phyloP scores from a whole-genome alignment of 2,329 filamentous ascomycete genomes.

The Dactylellina parvicollis region DNA sequence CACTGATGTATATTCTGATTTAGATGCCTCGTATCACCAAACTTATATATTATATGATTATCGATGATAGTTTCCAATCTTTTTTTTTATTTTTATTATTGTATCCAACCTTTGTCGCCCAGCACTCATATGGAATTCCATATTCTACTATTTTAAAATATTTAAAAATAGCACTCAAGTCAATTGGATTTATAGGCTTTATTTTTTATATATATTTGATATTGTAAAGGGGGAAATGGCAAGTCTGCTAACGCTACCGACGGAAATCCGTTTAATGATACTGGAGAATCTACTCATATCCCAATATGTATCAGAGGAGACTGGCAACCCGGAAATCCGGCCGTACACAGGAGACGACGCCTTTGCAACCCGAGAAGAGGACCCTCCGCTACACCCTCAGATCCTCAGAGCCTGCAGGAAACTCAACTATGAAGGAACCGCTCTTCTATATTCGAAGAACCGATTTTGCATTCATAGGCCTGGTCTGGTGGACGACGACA shows the following conservation, averaged over 20 bases:
- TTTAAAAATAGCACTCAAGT: no score
- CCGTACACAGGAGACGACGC: constrained; percentile 16
- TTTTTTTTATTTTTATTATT: no score
- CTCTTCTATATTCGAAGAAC: constrained; percentile 44
- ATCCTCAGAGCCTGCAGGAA: constrained; percentile 44
- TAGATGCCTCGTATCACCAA: background rate
- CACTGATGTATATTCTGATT: background rate
- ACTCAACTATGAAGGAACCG: constrained; percentile 35
- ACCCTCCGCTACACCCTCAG: constrained; percentile 22
- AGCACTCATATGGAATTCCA: background rate
- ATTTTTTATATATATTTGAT: background rate
- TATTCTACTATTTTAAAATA: no score
- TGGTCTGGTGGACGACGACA: background rate
- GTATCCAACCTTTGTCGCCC: background rate
- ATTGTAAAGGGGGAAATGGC: constrained; percentile 8
- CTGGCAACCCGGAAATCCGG: constrained; percentile 43
- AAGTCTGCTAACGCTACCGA: constrained; percentile 24
- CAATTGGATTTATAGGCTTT: background rate
- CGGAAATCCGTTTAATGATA: constrained; percentile 45
- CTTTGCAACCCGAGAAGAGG: constrained; percentile 23
- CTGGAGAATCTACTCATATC: constrained; percentile 45
- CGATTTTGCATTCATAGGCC: constrained; percentile 36
- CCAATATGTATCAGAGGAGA: constrained; percentile 23
- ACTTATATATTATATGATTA: no score
- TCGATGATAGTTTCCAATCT: no score